Evolutionary conservation across 805 yeast genomes (phyloP).

Genomic region (Schwanniomyces polymorphus): DNA sequence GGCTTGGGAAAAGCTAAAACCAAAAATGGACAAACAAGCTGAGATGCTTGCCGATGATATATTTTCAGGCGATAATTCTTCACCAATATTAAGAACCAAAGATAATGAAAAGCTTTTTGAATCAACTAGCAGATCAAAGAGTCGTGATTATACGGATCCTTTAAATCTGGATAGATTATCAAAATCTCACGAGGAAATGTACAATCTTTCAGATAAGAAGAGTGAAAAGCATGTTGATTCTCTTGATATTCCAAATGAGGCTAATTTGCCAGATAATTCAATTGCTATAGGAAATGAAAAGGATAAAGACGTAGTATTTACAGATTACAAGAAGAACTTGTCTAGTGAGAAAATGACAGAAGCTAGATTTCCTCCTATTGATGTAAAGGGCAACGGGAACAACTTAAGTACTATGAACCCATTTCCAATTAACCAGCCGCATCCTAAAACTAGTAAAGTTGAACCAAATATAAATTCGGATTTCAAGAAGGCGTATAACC

Average conservation of each 20-base stretch:
- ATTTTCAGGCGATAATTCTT: constrained; percentile 23
- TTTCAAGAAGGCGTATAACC: constrained; percentile 21
- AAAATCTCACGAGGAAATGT: background rate
- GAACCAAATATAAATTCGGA: background rate
- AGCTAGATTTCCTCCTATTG: background rate
- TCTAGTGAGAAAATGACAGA: background rate
- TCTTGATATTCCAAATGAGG: background rate
- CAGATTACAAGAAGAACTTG: background rate
- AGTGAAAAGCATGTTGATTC: background rate
- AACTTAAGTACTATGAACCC: background rate
- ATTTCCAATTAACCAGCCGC: background rate
- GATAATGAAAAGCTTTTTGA: background rate
- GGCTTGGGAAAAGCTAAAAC: constrained; percentile 34
- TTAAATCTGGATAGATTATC: background rate
- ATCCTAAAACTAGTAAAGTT: constrained; percentile 1
- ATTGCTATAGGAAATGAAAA: background rate
- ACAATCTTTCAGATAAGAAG: background rate
- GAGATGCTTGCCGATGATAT: constrained; percentile 41
- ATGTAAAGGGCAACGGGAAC: background rate
- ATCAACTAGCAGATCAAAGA: background rate
- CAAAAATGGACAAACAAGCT: constrained; percentile 28
- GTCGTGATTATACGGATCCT: background rate
- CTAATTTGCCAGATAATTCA: background rate
- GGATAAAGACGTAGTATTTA: background rate
- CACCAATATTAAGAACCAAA: constrained; percentile 6